Percentiles rank a stretch among this genome's conserved stretches.
Conservation (phyloP, 2,329 filamentous ascomycete species). For the Claviceps quebecensis region DNA sequence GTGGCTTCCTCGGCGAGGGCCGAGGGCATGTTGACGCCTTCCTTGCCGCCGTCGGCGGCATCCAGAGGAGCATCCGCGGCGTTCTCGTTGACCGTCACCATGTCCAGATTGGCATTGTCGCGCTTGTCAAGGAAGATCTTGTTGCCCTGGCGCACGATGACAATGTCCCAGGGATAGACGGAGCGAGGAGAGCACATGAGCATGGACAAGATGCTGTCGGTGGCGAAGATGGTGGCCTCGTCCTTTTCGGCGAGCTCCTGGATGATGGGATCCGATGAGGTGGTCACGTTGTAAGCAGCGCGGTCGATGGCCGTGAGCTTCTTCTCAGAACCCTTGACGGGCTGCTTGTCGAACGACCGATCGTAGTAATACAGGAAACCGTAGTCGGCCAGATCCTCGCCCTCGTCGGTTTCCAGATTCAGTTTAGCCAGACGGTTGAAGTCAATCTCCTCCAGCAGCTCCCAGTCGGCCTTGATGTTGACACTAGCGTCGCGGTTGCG, state of each 20-base stretch:
- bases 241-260: slow-evolving; percentile 93
- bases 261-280: slow-evolving; percentile 88
- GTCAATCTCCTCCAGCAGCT: slow-evolving; percentile 93
- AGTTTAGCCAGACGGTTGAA: slow-evolving; percentile 91
- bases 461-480: slow-evolving; percentile 92
- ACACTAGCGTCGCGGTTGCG: slow-evolving; percentile 93
- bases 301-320: slow-evolving; percentile 83
- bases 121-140: slow-evolving; percentile 99
- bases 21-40: slow-evolving; percentile 83
- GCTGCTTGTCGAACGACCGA: slow-evolving; percentile 83
- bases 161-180: slow-evolving; percentile 96
- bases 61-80: slow-evolving; percentile 89
- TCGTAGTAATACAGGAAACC: slow-evolving; percentile 99
- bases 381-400: slow-evolving; percentile 89
- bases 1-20: slow-evolving; percentile 94
- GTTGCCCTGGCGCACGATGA: slow-evolving; percentile 83
- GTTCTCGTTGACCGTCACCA: slow-evolving; percentile 99
- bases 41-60: slow-evolving; percentile 81
- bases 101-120: slow-evolving; percentile 83
- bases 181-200: slow-evolving; percentile 96
- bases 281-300: slow-evolving; percentile 95
- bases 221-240: slow-evolving; percentile 92
- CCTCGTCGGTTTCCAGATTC: slow-evolving; percentile 86
- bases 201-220: slow-evolving; percentile 95
- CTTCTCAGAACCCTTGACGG: slow-evolving; percentile 76